Percentiles rank a stretch among this genome's conserved stretches.
Evolutionary conservation across 148 eudicot genomes (phyloP).

Genomic region (Cornus kousa): DNA sequence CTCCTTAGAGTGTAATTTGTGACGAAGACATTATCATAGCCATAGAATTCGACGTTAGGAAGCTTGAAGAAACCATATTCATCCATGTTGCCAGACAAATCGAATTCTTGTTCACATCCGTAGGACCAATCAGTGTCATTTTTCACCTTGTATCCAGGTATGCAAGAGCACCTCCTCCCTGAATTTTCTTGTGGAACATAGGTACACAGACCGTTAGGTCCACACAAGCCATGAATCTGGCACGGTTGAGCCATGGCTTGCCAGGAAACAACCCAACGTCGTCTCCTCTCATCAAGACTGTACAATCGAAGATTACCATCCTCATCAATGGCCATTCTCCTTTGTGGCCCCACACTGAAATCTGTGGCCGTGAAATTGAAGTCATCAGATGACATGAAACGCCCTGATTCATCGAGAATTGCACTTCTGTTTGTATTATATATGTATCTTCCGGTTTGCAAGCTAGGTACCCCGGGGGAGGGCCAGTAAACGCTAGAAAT

Average conservation of each 20-base stretch:
- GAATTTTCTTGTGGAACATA: conserved; percentile 2
- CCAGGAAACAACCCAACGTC: conserved; percentile 2
- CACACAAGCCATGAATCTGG: neutral
- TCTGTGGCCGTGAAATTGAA: conserved; percentile 5
- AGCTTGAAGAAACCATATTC: conserved; percentile 12
- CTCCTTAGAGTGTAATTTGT: conserved; percentile 6
- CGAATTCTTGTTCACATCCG: conserved; percentile 24
- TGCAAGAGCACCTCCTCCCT: conserved; percentile 24
- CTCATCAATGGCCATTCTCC: conserved; percentile 18
- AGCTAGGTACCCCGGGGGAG: neutral
- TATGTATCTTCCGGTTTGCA: conserved; percentile 11
- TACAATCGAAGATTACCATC: conserved; percentile 22
- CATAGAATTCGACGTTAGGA: conserved; percentile 11
- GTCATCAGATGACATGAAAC: conserved; percentile 17
- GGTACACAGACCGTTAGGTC: conserved; percentile 18
- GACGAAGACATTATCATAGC: conserved; percentile 1
- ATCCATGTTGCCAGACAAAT: neutral
- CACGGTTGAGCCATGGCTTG: neutral
- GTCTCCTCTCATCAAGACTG: conserved; percentile 8
- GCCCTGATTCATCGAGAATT: conserved; percentile 1
- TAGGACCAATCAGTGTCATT: conserved; percentile 2
- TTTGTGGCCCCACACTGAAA: conserved; percentile 10
- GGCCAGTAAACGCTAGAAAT: conserved; percentile 33
- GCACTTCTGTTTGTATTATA: conserved; percentile 16
- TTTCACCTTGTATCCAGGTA: conserved; percentile 20